Base-by-base conservation (phyloP, 2,329 filamentous ascomycete genomes). In the Aspergillus sojae region DNA sequence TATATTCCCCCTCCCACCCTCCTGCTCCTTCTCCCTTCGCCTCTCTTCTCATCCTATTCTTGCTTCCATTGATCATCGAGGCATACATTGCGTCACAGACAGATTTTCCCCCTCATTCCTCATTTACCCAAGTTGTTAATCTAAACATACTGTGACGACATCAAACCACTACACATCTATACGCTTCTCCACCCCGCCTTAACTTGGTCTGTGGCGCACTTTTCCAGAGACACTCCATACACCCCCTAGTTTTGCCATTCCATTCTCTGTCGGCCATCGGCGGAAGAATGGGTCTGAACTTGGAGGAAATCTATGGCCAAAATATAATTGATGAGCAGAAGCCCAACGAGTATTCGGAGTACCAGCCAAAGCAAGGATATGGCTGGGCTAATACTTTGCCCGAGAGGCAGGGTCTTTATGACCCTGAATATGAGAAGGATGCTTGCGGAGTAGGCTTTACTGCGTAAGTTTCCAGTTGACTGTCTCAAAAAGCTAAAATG, bases 391-490 rank as follows among this genome's bases (percentile, higher is more conserved):
- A 94, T 76, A 91, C 94, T 77, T 88, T 99, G 74, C 95, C 95
- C 76, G 88, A 96, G 87, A 96, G 96, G 89, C 94, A 98, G 89
- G 95, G 94, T 86, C 88, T 99, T 58, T 99, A 99, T 79, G 94
- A 98, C 83, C 95, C 95, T 67, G 89, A 90, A 79, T 88, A 96
- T 69, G 95, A 98, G 83, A 98, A 98, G 81, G 95, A 99, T 94
- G 94, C 95, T 71, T 99, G 95, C 78, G 95, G 95, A 91, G 95
- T 99, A 75, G 95, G 95, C 79, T 99, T 99, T 82, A 93, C 94
- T 81, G 96, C 94, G 93, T 96, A 85, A 84, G 89, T 85, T 19
- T 10, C 28, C 41, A 46, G 23, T 23, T 14, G 21, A 34, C 16
- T 26, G 32, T 26, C 11, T 19, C 23, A 32, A 52, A 28, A 11